These are phyloP conservation scores for Theobroma grandiflorum DNA, from an alignment of 441 rosid genomes.

Conservation along the genomic window DNA sequence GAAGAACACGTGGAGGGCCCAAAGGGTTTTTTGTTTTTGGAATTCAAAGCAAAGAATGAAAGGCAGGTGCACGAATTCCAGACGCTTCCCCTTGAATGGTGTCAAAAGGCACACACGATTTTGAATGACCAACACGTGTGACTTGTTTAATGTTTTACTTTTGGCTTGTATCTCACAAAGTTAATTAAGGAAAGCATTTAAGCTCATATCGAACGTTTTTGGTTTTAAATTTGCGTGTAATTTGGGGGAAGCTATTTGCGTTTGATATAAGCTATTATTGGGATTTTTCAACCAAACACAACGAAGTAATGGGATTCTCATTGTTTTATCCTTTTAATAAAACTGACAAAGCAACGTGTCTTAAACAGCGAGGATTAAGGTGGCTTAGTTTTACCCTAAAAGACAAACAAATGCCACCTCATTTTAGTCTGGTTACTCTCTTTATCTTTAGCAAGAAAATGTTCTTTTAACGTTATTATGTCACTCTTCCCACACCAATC, in stretches of 20 bases:
- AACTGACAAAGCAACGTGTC: not conserved
- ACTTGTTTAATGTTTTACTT: not conserved
- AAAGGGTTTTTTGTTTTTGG: not conserved
- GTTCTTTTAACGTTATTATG: not conserved
- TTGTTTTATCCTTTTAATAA: too few species aligned
- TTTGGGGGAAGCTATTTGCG: not conserved
- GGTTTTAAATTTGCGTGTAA: not conserved
- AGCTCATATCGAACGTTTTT: not conserved
- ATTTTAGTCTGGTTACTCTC: too few species aligned
- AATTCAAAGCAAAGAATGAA: not conserved
- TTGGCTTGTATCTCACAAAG: not conserved
- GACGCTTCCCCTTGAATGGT: conserved; percentile 1
- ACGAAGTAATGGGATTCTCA: too few species aligned
- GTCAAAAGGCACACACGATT: not conserved
- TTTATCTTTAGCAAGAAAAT: not conserved
- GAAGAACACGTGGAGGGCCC: conserved; percentile 15
- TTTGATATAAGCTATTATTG: not conserved
- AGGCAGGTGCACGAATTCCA: conserved; percentile 15
- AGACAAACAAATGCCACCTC: not conserved
- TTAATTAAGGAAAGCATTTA: too few species aligned
- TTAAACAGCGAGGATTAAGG: too few species aligned
- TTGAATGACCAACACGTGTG: not conserved
- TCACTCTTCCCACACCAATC: too few species aligned
- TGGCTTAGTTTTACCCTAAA: too few species aligned
- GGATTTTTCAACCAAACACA: too few species aligned